Percentiles rank a stretch among this genome's conserved stretches.
These are phyloP conservation scores for Irpex sp. DNA, from an alignment of 1,284 basidiomycete genomes.

Conservation along the genomic window DNA sequence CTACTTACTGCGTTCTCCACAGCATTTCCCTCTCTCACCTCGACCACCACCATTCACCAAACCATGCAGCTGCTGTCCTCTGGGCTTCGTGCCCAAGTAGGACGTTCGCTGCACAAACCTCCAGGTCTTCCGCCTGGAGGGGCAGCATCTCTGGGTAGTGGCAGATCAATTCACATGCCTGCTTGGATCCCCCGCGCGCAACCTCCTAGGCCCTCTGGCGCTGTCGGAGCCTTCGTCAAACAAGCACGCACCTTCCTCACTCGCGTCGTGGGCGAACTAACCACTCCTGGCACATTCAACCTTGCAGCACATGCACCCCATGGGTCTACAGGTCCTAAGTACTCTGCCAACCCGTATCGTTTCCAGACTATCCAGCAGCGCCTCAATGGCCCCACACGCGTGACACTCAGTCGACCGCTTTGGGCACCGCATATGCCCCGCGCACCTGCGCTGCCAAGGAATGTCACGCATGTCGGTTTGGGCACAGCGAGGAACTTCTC, in stretches of 20 bases:
- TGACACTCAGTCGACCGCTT: slow-evolving; percentile 41
- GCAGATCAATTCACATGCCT: slow-evolving; percentile 43
- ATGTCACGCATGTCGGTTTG: slow-evolving; percentile 62
- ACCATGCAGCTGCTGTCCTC: slow-evolving; percentile 56
- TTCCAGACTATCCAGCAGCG: slow-evolving; percentile 32
- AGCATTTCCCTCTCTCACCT: neutral
- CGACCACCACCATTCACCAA: slow-evolving; percentile 9
- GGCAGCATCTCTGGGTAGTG: slow-evolving; percentile 2
- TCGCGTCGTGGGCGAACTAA: slow-evolving; percentile 53
- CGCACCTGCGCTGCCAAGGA: slow-evolving; percentile 44
- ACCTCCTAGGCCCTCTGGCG: slow-evolving; percentile 25
- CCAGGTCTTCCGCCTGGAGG: neutral
- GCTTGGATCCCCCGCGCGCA: slow-evolving; percentile 28
- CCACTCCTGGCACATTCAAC: slow-evolving; percentile 46
- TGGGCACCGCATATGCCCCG: slow-evolving; percentile 50
- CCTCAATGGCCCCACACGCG: slow-evolving; percentile 43
- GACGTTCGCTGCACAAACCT: slow-evolving; percentile 22
- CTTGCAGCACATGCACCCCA: slow-evolving; percentile 23
- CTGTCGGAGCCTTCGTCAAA: slow-evolving; percentile 46
- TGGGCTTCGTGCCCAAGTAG: slow-evolving; percentile 39
- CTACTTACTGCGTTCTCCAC: neutral
- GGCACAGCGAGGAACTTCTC: slow-evolving; percentile 72
- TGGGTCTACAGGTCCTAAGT: slow-evolving; percentile 16
- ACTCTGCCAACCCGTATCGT: slow-evolving; percentile 25
- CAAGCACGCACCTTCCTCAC: slow-evolving; percentile 52